Conservation (phyloP, 2,329 filamentous ascomycete genomes). For the Capronia coronata region DNA sequence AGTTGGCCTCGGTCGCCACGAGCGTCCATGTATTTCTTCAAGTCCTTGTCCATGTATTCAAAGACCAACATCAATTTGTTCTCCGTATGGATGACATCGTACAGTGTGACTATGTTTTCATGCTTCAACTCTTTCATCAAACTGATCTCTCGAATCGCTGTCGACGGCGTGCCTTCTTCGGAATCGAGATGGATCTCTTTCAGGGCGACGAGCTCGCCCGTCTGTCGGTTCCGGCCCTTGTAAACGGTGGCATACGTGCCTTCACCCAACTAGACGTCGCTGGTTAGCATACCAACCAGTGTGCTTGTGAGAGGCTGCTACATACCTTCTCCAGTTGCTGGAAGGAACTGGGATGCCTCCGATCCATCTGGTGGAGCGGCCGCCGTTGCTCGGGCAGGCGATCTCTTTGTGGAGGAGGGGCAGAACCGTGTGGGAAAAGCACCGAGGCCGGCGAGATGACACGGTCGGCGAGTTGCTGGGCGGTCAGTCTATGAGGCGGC, state of each 20-base stretch:
- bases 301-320: neutral
- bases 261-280: slow-evolving; percentile 63
- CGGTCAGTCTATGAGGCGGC: slow-evolving; percentile 16
- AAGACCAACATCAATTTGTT: slow-evolving; percentile 99
- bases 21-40: slow-evolving; percentile 98
- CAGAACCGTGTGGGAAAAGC: slow-evolving; percentile 22
- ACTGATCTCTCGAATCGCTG: slow-evolving; percentile 95
- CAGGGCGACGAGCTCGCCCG: slow-evolving; percentile 88
- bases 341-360: slow-evolving; percentile 90
- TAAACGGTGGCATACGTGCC: slow-evolving; percentile 99
- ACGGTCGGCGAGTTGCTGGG: slow-evolving; percentile 25
- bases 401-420: slow-evolving; percentile 17
- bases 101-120: slow-evolving; percentile 92
- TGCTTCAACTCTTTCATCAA: slow-evolving; percentile 99
- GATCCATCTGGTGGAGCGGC: slow-evolving; percentile 60
- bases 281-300: slow-evolving; percentile 28
- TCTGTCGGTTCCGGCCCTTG: slow-evolving; percentile 95
- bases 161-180: slow-evolving; percentile 94
- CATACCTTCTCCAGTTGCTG: slow-evolving; percentile 86
- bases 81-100: slow-evolving; percentile 99
- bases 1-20: slow-evolving; percentile 82
- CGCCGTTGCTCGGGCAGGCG: slow-evolving; percentile 17
- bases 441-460: slow-evolving; percentile 28
- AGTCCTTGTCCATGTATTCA: slow-evolving; percentile 96
- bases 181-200: slow-evolving; percentile 99